Evolutionary conservation across 1,284 basidiomycete species (phyloP).

Genomic region (Trichosporon sp.): DNA sequence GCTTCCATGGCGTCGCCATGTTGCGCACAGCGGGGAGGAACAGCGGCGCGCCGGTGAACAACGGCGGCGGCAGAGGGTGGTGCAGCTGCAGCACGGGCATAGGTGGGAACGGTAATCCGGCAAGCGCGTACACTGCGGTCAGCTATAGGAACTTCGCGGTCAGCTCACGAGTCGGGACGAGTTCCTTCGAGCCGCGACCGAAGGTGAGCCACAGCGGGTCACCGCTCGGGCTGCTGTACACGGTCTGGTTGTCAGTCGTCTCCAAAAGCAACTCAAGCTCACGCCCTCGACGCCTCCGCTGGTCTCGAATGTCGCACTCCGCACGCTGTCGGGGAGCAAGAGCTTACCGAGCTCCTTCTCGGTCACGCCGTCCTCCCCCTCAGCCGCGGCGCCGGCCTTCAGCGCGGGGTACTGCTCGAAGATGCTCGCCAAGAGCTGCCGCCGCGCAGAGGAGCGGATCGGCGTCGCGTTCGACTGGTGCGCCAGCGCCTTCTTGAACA

Average conservation of each 20-base stretch:
- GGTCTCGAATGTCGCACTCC: conserved; percentile 38
- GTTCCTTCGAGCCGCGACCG: conserved; percentile 56
- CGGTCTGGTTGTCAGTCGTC: conserved; percentile 39
- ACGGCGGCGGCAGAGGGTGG: conserved; percentile 42
- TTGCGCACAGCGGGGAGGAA: conserved; percentile 47
- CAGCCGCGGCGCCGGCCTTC: conserved; percentile 6
- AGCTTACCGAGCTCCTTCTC: conserved; percentile 40
- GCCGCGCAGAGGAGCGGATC: conserved; percentile 43
- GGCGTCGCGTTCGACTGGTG: conserved; percentile 48
- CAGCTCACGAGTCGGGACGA: conserved; percentile 62
- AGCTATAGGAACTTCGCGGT: background rate
- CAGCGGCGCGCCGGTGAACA: conserved; percentile 54
- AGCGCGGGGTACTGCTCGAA: conserved; percentile 36
- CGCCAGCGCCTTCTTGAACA: conserved; percentile 50
- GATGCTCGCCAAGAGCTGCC: conserved; percentile 38
- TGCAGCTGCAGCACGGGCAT: conserved; percentile 42
- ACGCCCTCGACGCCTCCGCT: conserved; percentile 45
- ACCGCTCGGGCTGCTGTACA: conserved; percentile 61
- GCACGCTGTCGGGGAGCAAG: conserved; percentile 44
- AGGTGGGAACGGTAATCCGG: conserved; percentile 23
- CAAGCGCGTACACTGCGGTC: conserved; percentile 44
- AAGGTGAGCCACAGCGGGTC: conserved; percentile 78
- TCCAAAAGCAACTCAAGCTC: conserved; percentile 9
- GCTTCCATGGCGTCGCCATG: conserved; percentile 32
- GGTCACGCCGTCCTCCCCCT: conserved; percentile 8